These are phyloP conservation scores for Diaporthe nobilis DNA, from an alignment of 2,329 filamentous ascomycete species.

Conservation along the genomic window DNA sequence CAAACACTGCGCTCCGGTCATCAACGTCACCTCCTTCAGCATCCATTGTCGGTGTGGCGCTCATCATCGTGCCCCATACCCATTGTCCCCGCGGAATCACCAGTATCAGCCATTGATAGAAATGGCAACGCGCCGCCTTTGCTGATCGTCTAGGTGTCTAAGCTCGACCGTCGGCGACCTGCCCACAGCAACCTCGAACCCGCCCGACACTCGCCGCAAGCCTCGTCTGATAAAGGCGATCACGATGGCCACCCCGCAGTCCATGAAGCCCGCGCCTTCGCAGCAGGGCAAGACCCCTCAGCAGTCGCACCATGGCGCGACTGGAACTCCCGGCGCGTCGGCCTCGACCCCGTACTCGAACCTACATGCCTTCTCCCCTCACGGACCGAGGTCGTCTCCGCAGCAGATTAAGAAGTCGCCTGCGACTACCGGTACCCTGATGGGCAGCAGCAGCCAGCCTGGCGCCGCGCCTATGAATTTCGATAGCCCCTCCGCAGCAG, in stretches of 20 bases:
- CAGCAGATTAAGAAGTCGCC: conserved; percentile 76
- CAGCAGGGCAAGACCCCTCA: conserved; percentile 66
- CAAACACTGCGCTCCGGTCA: conserved; percentile 2
- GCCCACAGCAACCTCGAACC: neutral
- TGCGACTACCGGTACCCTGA: conserved; percentile 64
- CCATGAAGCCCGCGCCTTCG: conserved; percentile 64
- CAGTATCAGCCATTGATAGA: neutral
- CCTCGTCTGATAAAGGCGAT: neutral
- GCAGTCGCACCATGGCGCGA: conserved; percentile 61
- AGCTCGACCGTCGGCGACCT: conserved; percentile 9
- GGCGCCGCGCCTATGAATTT: conserved; percentile 61
- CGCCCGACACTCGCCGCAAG: neutral
- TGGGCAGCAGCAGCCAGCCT: conserved; percentile 49
- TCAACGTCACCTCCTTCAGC: neutral
- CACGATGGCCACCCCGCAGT: conserved; percentile 65
- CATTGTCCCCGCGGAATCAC: too few species aligned
- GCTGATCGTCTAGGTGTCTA: conserved; percentile 3
- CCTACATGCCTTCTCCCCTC: conserved; percentile 70
- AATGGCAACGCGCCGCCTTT: neutral
- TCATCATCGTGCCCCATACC: neutral
- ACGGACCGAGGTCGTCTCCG: conserved; percentile 71
- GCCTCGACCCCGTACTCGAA: conserved; percentile 75
- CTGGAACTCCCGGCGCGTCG: conserved; percentile 76
- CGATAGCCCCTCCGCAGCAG: conserved; percentile 75
- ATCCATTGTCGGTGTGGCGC: neutral